Evolutionary conservation across 2,329 filamentous ascomycete species (phyloP).

Genomic region (Beauveria sp.): DNA sequence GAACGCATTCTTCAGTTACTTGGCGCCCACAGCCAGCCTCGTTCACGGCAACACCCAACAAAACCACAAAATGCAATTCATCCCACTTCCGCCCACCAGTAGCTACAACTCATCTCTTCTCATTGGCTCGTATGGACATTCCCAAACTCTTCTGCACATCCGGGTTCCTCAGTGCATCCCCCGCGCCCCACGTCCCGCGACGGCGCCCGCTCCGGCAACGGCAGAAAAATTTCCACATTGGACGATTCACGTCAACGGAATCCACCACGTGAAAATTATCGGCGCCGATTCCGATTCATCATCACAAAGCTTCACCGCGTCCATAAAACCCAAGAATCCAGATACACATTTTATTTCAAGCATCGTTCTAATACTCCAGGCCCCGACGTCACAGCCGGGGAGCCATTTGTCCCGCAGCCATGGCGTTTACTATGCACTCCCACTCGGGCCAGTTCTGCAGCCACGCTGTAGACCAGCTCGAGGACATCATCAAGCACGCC

Average conservation of each 20-base stretch:
- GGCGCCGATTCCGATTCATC: background rate
- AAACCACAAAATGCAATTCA: background rate
- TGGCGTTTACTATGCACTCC: slow-evolving; percentile 97
- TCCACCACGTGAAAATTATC: slow-evolving; percentile 1
- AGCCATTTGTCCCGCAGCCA: slow-evolving; percentile 27
- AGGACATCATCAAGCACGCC: slow-evolving; percentile 73
- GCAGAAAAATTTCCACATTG: slow-evolving; percentile 2
- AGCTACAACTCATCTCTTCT: background rate
- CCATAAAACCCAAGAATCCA: too few relatives aligned
- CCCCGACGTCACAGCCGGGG: too few relatives aligned
- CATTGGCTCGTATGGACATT: slow-evolving; percentile 1
- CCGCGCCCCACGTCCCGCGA: background rate
- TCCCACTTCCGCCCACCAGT: background rate
- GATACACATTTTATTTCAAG: background rate
- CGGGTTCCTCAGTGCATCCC: slow-evolving; percentile 2
- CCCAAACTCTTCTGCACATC: background rate
- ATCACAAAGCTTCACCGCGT: background rate
- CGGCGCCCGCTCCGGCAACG: slow-evolving; percentile 1
- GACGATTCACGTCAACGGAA: slow-evolving; percentile 9
- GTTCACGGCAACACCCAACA: too few relatives aligned
- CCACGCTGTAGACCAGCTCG: slow-evolving; percentile 78
- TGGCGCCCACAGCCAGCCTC: too few relatives aligned
- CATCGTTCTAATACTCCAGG: too few relatives aligned
- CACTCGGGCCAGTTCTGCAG: slow-evolving; percentile 97
- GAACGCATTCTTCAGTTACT: too few relatives aligned